Evolutionary conservation across 345 rosid genomes (phyloP), one percentile per base, ranked within the genome.

Genomic region (Rhizophora apiculata): DNA sequence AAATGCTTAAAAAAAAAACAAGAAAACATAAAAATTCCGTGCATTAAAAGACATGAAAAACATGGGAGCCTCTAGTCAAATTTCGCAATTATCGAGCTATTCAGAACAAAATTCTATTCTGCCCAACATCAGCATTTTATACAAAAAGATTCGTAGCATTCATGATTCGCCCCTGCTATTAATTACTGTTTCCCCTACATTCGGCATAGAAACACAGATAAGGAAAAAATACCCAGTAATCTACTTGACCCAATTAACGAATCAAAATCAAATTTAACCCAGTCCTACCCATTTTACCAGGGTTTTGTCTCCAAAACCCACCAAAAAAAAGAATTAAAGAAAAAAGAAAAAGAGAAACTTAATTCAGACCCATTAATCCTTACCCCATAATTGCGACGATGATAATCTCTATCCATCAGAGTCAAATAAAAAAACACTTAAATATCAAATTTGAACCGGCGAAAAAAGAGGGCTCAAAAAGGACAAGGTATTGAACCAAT

Each of bases 381-480:
- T 39, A 69, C 70, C 68, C 37, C 61, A 60, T 46, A 65, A 10
- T 61, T 64, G 20, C 57, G 69, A 36, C 24, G 51, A 43, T 24
- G 43, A 67, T 20, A 61, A 62, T 54, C 56, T 18, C 43, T 43
- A 19, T 57, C 71, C 77, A 73, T 67, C 26, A 56, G 29, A 54
- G n/a, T 43, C 21, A 54, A 56, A 24, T 9, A 5, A 56, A 24
- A 56, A 34, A 24, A 70, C 8, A 36, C 49, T 21, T 22, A 69
- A 69, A 60, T 48, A 48, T 39, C 51, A 26, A 53, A 43, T 43
- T 13, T 18, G 24, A 56, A 56, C 29, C 21, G 18, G 16, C 0
- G 31, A 56, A 56, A 22, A 22, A 6, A 10, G 29, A 56, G 29
- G 16, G 49, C 49, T 43, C 49, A 43, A 43, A 43, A 43, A 13